Percentiles rank a stretch among this genome's conserved stretches.
Conservation (phyloP, 169 alveolate genomes). For the Eimeria mitis region DNA sequence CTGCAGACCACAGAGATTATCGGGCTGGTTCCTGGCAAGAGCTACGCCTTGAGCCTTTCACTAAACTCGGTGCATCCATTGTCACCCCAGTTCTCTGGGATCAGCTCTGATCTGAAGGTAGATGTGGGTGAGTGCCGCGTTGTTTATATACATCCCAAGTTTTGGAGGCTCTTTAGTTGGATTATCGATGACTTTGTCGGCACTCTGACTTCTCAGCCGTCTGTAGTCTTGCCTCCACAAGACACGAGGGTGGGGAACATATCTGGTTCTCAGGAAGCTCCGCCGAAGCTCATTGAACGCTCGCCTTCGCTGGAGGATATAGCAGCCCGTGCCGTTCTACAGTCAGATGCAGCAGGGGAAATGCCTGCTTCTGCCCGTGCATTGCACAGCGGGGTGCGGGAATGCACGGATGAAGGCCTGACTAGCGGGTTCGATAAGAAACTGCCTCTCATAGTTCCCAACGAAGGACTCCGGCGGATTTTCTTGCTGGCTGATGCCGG, state of each 20-base stretch:
- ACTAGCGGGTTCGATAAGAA: not conserved
- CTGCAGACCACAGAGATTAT: constrained; percentile 44
- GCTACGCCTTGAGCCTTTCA: constrained; percentile 12
- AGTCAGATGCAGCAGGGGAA: constrained; percentile 4
- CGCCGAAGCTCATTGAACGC: constrained; percentile 31
- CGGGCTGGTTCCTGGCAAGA: constrained; percentile 74
- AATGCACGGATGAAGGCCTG: not conserved
- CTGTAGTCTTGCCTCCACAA: not conserved
- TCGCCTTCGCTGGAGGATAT: constrained; percentile 50
- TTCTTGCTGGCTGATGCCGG: constrained; percentile 70
- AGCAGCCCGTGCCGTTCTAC: not conserved
- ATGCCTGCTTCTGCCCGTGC: not conserved
- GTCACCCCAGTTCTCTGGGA: constrained; percentile 64
- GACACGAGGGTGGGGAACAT: not conserved
- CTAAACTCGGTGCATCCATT: constrained; percentile 62
- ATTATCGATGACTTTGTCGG: constrained; percentile 54
- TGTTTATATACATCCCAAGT: constrained; percentile 67
- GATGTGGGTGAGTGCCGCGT: constrained; percentile 76
- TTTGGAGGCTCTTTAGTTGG: constrained; percentile 81
- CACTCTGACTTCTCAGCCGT: constrained; percentile 26
- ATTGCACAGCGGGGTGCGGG: not conserved
- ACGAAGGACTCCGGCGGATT: constrained; percentile 63
- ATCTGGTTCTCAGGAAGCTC: not conserved
- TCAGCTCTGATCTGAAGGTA: constrained; percentile 26
- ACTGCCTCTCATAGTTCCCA: constrained; percentile 27